A percentile compares a stretch with the other conserved stretches of the same genome.
phyloP scores from a whole-genome alignment of 305 asterid species.

The Solanum chacoense region DNA sequence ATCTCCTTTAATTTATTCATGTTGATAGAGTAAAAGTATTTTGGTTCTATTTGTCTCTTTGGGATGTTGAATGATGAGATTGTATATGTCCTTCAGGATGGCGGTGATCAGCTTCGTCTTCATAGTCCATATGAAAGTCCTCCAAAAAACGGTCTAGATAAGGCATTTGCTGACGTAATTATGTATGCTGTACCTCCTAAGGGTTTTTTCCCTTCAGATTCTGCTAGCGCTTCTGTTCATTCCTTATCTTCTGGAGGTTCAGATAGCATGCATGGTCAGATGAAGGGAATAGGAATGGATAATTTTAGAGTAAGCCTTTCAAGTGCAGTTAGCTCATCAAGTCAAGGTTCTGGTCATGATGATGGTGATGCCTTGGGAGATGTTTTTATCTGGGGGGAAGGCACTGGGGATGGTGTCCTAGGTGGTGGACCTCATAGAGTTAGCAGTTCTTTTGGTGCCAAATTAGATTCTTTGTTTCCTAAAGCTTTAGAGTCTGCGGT shows the following conservation, averaged over 20 bases:
- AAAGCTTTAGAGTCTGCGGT: constrained; percentile 73
- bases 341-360: constrained; percentile 84
- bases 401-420: constrained; percentile 54
- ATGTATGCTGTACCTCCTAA: constrained; percentile 54
- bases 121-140: constrained; percentile 73
- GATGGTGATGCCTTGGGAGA: constrained; percentile 73
- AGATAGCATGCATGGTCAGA: constrained; percentile 45
- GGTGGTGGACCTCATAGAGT: constrained; percentile 55
- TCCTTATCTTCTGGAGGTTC: constrained; percentile 66
- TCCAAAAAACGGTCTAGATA: constrained; percentile 54
- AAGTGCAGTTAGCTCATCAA: constrained; percentile 82
- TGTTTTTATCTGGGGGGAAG: constrained; percentile 79
- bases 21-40: background rate
- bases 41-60: background rate
- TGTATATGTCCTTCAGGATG: constrained; percentile 34
- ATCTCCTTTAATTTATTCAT: background rate
- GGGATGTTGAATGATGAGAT: constrained; percentile 9
- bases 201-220: constrained; percentile 61
- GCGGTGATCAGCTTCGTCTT: constrained; percentile 48
- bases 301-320: constrained; percentile 78
- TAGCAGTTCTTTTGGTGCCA: constrained; percentile 29
- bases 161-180: constrained; percentile 58
- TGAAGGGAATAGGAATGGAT: constrained; percentile 54
- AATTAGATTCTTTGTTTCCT: constrained; percentile 59
- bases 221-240: constrained; percentile 52